phyloP scores from a whole-genome alignment of 768 basidiomycete genomes.

The Tulasnella sp. region DNA sequence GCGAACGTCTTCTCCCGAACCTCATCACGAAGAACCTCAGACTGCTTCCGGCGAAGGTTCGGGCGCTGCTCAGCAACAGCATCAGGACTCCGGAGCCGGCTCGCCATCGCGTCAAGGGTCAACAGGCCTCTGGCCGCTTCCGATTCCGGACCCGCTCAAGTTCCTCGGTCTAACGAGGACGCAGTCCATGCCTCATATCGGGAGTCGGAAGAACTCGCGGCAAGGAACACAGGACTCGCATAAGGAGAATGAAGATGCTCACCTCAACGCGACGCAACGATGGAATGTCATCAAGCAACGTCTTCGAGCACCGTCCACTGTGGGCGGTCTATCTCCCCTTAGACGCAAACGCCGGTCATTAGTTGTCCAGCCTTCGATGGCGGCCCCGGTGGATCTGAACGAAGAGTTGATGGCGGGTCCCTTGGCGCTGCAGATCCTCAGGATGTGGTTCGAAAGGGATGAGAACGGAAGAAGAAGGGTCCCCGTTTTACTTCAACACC shows the following conservation, averaged over 20 bases:
- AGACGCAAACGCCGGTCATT: not conserved
- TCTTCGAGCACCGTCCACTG: not conserved
- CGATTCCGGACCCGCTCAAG: conserved; percentile 22
- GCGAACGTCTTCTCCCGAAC: conserved; percentile 18
- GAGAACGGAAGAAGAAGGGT: conserved; percentile 78
- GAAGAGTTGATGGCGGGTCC: conserved; percentile 80
- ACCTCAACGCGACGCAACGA: not conserved
- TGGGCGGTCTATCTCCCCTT: not conserved
- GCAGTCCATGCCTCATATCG: conserved; percentile 19
- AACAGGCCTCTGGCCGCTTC: conserved; percentile 19
- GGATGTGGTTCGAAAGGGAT: conserved; percentile 82
- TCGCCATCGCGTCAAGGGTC: conserved; percentile 18
- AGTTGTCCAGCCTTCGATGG: conserved; percentile 15
- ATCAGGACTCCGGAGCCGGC: not conserved
- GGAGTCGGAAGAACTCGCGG: not conserved
- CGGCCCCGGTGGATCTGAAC: conserved; percentile 59
- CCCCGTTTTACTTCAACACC: conserved; percentile 71
- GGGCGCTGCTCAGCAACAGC: not conserved
- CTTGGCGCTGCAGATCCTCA: conserved; percentile 70
- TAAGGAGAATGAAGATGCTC: not conserved
- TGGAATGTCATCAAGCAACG: conserved; percentile 4
- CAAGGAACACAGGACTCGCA: conserved; percentile 2
- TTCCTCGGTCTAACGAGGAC: conserved; percentile 16
- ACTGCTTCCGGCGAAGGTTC: not conserved
- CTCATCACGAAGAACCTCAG: not conserved